Conservation (phyloP, 768 basidiomycete genomes). For the Termitomyces sp. region DNA sequence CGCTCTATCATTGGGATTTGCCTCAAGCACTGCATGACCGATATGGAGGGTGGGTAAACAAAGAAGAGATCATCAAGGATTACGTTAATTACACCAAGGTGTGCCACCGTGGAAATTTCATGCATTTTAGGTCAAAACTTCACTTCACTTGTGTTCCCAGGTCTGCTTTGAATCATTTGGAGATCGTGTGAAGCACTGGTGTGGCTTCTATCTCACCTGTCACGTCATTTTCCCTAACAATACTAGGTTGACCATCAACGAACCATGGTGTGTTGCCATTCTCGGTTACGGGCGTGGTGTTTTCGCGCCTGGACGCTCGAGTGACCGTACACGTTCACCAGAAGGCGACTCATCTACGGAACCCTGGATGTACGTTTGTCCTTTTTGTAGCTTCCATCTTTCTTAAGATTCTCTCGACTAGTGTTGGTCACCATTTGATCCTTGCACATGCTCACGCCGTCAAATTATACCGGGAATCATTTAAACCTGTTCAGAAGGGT, state of each 20-base stretch:
- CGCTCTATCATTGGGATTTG: conserved; percentile 75
- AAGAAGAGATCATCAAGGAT: conserved; percentile 63
- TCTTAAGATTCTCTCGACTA: conserved; percentile 15
- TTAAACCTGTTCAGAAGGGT: conserved; percentile 56
- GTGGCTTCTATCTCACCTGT: conserved; percentile 6
- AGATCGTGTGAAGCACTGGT: conserved; percentile 74
- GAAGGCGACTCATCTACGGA: conserved; percentile 62
- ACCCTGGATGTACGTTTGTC: conserved; percentile 56
- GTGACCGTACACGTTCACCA: conserved; percentile 51
- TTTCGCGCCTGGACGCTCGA: conserved; percentile 67
- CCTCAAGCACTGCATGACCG: conserved; percentile 69
- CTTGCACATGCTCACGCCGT: conserved; percentile 65
- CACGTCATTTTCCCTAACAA: conserved; percentile 16
- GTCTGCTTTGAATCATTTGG: conserved; percentile 73
- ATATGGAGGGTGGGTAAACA: conserved; percentile 74
- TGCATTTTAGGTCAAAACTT: conserved; percentile 7
- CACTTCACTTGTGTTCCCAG: conserved; percentile 20
- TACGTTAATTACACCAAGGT: conserved; percentile 55
- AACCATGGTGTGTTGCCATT: conserved; percentile 68
- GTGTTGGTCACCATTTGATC: conserved; percentile 63
- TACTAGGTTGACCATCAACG: conserved; percentile 67
- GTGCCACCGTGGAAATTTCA: conserved; percentile 12
- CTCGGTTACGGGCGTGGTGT: conserved; percentile 67
- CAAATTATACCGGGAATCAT: conserved; percentile 61
- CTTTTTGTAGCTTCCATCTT: neutral